A percentile compares a stretch with the other conserved stretches of the same genome.
These are phyloP conservation scores for Hygrophorus russula DNA, from an alignment of 768 basidiomycete species.

Conservation along the genomic window DNA sequence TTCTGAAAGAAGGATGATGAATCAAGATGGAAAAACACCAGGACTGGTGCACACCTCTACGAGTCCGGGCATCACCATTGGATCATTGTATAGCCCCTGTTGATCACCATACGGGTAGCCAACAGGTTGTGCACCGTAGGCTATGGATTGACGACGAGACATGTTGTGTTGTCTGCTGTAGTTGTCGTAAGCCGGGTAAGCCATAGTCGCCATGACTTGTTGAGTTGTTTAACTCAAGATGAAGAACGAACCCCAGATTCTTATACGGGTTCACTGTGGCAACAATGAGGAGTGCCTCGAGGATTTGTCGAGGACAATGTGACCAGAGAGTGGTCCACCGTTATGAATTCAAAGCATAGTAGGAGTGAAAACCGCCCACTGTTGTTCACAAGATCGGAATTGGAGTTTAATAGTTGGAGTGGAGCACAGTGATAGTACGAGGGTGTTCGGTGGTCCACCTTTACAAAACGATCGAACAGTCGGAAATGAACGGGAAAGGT, in stretches of 20 bases:
- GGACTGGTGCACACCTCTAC: constrained; percentile 25
- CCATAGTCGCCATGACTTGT: constrained; percentile 17
- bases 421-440: too few species aligned
- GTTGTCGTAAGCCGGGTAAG: constrained; percentile 30
- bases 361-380: too few species aligned
- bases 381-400: too few species aligned
- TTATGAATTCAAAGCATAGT: too few species aligned
- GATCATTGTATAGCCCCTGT: constrained; percentile 21
- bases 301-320: constrained; percentile 11
- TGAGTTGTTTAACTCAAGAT: not conserved
- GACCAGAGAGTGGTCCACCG: not conserved
- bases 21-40: not conserved
- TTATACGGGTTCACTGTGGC: constrained; percentile 5
- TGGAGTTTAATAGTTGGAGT: too few species aligned
- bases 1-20: constrained; percentile 10
- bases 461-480: too few species aligned
- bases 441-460: too few species aligned
- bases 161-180: constrained; percentile 10
- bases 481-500: too few species aligned
- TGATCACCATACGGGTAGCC: constrained; percentile 19
- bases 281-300: constrained; percentile 12
- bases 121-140: not conserved
- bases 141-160: constrained; percentile 8
- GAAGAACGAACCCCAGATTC: constrained; percentile 1
- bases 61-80: constrained; percentile 12